These are phyloP conservation scores for Kwoniella shivajii DNA, from an alignment of 1,284 basidiomycete genomes.

Conservation along the genomic window DNA sequence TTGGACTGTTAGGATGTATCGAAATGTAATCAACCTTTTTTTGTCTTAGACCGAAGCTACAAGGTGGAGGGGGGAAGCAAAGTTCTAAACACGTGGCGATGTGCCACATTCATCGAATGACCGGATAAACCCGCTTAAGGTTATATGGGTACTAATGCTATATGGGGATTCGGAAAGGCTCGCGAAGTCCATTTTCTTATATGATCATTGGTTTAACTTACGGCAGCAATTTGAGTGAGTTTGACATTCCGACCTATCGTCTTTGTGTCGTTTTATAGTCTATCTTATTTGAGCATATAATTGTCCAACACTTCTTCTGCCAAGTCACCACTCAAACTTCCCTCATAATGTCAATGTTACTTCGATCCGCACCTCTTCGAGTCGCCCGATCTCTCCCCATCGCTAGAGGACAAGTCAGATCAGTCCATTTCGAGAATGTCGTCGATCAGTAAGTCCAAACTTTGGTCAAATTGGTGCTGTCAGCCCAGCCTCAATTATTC, in stretches of 20 bases:
- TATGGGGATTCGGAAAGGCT: not conserved
- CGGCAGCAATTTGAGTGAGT: no score
- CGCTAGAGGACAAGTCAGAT: conserved; percentile 30
- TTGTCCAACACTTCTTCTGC: no score
- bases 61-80: no score
- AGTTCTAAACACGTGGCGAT: no score
- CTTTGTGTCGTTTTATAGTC: not conserved
- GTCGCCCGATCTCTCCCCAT: conserved; percentile 22
- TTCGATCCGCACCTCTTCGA: conserved; percentile 29
- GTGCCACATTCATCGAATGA: no score
- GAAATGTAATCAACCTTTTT: not conserved
- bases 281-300: no score
- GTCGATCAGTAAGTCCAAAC: conserved; percentile 47
- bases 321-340: conserved; percentile 1
- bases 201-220: no score
- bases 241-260: no score
- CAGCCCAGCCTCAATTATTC: no score
- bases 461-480: no score
- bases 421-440: conserved; percentile 40
- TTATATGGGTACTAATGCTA: no score
- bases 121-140: not conserved
- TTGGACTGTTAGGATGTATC: not conserved
- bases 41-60: not conserved
- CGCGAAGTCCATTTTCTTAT: not conserved
- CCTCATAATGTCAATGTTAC: conserved; percentile 36